These are phyloP conservation scores for Dioscorea cayenensis DNA, from an alignment of 116 monocot species.

Conservation along the genomic window DNA sequence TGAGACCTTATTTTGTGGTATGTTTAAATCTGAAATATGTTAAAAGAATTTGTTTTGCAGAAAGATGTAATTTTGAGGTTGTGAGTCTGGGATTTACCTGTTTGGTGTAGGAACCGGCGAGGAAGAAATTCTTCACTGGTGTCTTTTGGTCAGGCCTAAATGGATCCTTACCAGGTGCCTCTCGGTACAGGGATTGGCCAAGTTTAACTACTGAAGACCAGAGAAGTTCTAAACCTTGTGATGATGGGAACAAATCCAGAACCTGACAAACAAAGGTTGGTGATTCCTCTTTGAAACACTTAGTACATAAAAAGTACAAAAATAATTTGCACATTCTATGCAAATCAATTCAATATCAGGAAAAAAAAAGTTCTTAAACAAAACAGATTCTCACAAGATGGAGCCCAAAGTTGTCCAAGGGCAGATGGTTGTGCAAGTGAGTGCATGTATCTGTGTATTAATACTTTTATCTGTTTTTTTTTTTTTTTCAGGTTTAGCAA, in stretches of 20 bases:
- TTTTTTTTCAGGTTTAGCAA: too few species aligned
- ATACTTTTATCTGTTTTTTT: too few species aligned
- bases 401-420: too few species aligned
- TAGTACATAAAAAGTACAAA: background rate
- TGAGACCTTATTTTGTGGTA: too few species aligned
- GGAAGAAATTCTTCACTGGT: slow-evolving; percentile 94
- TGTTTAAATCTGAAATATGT: too few species aligned
- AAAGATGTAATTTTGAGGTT: too few species aligned
- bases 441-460: too few species aligned
- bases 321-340: background rate
- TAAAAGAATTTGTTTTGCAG: too few species aligned
- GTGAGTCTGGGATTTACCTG: slow-evolving; percentile 47
- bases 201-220: slow-evolving; percentile 99
- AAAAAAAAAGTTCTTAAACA: too few species aligned
- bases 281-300: background rate
- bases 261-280: slow-evolving; percentile 36
- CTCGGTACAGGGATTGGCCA: slow-evolving; percentile 93
- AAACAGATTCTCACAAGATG: too few species aligned
- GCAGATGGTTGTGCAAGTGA: too few species aligned
- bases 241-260: slow-evolving; percentile 80
- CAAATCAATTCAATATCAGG: too few species aligned
- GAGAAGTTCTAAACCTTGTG: slow-evolving; percentile 67
- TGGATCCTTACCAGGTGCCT: slow-evolving; percentile 88
- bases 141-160: slow-evolving; percentile 99
- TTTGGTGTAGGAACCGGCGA: slow-evolving; percentile 96